These are phyloP conservation scores for Jatropha podagrica DNA, from an alignment of 441 rosid genomes.

Conservation along the genomic window DNA sequence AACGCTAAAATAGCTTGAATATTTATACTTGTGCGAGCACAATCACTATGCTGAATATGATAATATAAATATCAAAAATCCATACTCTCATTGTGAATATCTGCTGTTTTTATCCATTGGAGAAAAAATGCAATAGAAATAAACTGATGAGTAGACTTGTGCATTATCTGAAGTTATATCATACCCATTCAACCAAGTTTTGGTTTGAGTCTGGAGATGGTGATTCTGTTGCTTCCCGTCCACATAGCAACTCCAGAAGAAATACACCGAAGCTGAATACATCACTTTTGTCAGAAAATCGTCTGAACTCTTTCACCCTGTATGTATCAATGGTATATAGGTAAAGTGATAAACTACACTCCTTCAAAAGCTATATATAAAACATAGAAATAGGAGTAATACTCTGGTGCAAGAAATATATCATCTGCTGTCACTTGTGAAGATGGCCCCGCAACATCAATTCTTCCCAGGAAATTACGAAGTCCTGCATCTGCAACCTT, in stretches of 20 bases:
- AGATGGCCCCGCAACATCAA: constrained; percentile 75
- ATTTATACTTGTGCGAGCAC: background rate
- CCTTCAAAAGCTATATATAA: constrained; percentile 3
- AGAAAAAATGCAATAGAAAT: background rate
- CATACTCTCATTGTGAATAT: background rate
- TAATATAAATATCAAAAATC: background rate
- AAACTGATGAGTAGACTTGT: background rate
- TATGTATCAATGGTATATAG: constrained; percentile 17
- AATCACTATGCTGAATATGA: background rate
- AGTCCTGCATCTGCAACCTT: constrained; percentile 65
- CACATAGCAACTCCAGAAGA: constrained; percentile 60
- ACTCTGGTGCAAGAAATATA: constrained; percentile 92
- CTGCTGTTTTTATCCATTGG: background rate
- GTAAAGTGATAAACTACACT: constrained; percentile 10
- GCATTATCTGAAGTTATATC: constrained; percentile 20
- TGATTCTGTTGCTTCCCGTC: constrained; percentile 49
- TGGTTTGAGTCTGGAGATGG: constrained; percentile 52
- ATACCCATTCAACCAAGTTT: constrained; percentile 81
- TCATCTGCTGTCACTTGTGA: constrained; percentile 68
- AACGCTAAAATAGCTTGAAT: too few relatives aligned
- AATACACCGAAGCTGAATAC: constrained; percentile 74
- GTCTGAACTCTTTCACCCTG: constrained; percentile 47
- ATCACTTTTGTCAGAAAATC: constrained; percentile 49
- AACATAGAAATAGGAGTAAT: constrained; percentile 19
- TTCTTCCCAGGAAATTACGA: constrained; percentile 63